Evolutionary conservation across 2,329 filamentous ascomycete genomes (phyloP), one percentile per base, ranked within the genome.

Genomic region (Fusarium heterosporum): DNA sequence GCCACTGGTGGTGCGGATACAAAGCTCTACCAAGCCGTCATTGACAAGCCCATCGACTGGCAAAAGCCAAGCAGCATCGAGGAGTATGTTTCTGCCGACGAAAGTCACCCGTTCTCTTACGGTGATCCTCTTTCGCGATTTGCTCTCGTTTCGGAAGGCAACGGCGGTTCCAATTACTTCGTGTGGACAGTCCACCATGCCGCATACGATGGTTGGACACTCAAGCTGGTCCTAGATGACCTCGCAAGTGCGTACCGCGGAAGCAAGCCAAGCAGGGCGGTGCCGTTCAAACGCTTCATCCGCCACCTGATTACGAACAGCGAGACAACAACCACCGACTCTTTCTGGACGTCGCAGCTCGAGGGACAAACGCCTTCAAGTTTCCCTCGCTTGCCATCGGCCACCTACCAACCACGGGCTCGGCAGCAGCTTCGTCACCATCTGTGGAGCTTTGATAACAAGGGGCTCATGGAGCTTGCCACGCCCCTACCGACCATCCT

Each of bases 131-230:
- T 51, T 42, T 38, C 41, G 17, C 48, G 48, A 6, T 51, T 41
- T 42, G 48, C 38, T 19, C 48, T 51, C 41, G 48, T 51, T 28
- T 38, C 48, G 28, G 41, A 51, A 28, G 13, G 38, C 38, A 51
- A 19, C 48, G 38, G 48, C 36, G 48, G 41, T 41, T 41, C 36
- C 41, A 28, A 28, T 32, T 51, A 36, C 17, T 51, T 51, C 26
- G 48, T 51, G 41, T 51, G 48, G 48, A 51, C 48, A 26, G 38
- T 51, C 17, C 48, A 51, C 48, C 48, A 51, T 51, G 41, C 48
- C 38, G 26, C 41, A 32, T 51, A 51, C 38, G 48, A 51, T 17
- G 48, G 48, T 10, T 51, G 48, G 48, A 51, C 48, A 14, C 38
- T 51, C 38, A 38, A 51, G 38, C 41, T 51, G 38, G 32, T 51